Conservation (phyloP, 495 filamentous ascomycete species). For the Penicillium riverlandense region DNA sequence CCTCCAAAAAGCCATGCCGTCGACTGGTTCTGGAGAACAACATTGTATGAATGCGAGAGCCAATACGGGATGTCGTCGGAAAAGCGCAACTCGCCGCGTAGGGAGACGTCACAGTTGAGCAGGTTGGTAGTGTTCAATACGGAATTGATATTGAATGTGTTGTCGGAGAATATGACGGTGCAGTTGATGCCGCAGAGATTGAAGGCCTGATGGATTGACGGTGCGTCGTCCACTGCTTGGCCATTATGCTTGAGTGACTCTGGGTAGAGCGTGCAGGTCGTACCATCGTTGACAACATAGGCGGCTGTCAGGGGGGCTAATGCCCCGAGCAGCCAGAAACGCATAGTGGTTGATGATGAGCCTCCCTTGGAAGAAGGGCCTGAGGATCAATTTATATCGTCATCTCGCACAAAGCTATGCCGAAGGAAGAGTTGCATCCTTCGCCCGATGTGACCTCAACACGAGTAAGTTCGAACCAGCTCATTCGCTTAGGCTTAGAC, state of each 20-base stretch:
- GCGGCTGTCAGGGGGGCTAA: conserved; percentile 6
- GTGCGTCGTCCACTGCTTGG: conserved; percentile 25
- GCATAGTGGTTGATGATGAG: background rate
- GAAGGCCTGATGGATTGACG: conserved; percentile 37
- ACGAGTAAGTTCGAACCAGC: too few species aligned
- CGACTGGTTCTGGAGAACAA: conserved; percentile 42
- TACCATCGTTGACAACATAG: conserved; percentile 14
- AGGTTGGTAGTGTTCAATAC: conserved; percentile 39
- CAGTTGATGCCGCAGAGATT: conserved; percentile 31
- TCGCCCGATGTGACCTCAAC: too few species aligned
- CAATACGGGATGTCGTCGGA: conserved; percentile 39
- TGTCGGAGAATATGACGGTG: conserved; percentile 28
- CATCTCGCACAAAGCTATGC: too few species aligned
- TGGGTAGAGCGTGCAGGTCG: conserved; percentile 12
- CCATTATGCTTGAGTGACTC: conserved; percentile 8
- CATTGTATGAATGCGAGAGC: conserved; percentile 29
- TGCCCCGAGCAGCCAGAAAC: conserved; percentile 4
- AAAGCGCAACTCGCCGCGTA: conserved; percentile 31
- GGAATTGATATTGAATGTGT: conserved; percentile 31
- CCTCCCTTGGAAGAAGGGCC: too few species aligned
- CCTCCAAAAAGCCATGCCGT: conserved; percentile 40
- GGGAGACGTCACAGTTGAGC: conserved; percentile 28
- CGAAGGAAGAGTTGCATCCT: too few species aligned
- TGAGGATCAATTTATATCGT: too few species aligned
- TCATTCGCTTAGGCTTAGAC: too few species aligned